Percentiles rank a stretch among this genome's conserved stretches.
Conservation (phyloP, 140 eudicot species). For the Ambrosia hybrid region DNA sequence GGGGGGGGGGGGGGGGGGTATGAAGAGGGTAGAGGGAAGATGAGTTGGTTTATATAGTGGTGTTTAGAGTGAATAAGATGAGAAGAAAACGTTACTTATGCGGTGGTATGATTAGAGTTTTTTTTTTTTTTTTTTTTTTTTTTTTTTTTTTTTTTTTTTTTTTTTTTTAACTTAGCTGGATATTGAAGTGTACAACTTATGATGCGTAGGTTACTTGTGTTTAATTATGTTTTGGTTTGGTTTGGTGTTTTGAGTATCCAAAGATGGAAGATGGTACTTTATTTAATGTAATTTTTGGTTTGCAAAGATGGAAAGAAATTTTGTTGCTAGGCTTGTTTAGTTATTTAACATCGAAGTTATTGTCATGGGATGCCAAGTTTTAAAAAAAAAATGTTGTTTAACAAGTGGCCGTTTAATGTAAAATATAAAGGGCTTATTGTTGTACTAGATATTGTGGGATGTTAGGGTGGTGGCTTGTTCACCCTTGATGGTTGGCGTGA, state of each 20-base stretch:
- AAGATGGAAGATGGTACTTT: constrained; percentile 19
- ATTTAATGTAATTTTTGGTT: background rate
- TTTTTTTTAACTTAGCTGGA: constrained; percentile 12
- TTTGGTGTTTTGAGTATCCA: constrained; percentile 24
- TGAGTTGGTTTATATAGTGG: constrained; percentile 31
- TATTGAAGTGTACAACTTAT: constrained; percentile 13
- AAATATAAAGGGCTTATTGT: too few relatives aligned
- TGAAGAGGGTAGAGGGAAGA: constrained; percentile 31
- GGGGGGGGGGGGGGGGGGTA: constrained; percentile 18
- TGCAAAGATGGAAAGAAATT: too few relatives aligned
- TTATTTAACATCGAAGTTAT: too few relatives aligned
- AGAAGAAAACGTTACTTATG: constrained; percentile 29
- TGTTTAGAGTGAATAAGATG: constrained; percentile 9
- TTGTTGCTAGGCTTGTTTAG: too few relatives aligned
- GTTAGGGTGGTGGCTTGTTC: too few relatives aligned
- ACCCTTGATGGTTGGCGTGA: too few relatives aligned
- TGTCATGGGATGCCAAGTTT: too few relatives aligned
- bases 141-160: too few relatives aligned
- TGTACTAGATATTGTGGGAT: too few relatives aligned
- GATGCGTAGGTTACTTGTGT: constrained; percentile 13
- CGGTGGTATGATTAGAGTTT: constrained; percentile 26
- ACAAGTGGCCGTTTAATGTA: too few relatives aligned
- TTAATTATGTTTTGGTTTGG: background rate
- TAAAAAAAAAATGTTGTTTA: too few relatives aligned
- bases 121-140: too few relatives aligned